These are phyloP conservation scores for Trichoderma guizhouense DNA, from an alignment of 2,329 filamentous ascomycete genomes.

Conservation along the genomic window DNA sequence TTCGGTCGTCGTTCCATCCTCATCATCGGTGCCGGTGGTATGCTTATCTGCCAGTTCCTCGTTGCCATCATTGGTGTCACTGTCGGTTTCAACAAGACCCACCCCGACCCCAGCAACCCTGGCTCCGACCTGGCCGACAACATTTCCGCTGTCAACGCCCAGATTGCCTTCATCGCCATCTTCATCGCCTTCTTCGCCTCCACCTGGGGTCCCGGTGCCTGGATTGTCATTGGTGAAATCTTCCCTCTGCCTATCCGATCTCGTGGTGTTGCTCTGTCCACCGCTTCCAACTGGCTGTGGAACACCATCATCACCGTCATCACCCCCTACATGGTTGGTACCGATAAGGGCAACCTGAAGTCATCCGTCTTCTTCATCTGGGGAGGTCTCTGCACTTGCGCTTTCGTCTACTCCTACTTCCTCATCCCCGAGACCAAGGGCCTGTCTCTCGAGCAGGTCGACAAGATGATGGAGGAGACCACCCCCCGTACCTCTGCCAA, in stretches of 20 bases:
- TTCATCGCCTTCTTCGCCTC: conserved; percentile 92
- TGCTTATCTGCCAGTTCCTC: conserved; percentile 84
- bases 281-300: conserved; percentile 90
- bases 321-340: conserved; percentile 67
- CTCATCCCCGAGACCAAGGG: conserved; percentile 73
- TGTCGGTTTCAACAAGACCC: conserved; percentile 50
- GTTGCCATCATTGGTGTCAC: conserved; percentile 73
- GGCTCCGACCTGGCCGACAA: conserved; percentile 46
- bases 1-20: conserved; percentile 79
- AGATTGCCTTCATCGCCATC: conserved; percentile 86
- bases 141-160: conserved; percentile 58
- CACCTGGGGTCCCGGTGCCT: conserved; percentile 81
- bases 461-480: conserved; percentile 86
- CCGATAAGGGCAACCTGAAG: conserved; percentile 60
- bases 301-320: conserved; percentile 71
- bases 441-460: conserved; percentile 73
- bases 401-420: conserved; percentile 67
- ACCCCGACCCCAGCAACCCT: conserved; percentile 43
- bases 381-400: conserved; percentile 61
- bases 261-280: conserved; percentile 81
- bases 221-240: conserved; percentile 84
- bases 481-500: conserved; percentile 71
- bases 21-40: conserved; percentile 73
- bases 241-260: conserved; percentile 87
- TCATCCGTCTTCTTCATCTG: conserved; percentile 74